phyloP scores from a whole-genome alignment of 78 protist genomes.

The Capsaspora owczarzaki region DNA sequence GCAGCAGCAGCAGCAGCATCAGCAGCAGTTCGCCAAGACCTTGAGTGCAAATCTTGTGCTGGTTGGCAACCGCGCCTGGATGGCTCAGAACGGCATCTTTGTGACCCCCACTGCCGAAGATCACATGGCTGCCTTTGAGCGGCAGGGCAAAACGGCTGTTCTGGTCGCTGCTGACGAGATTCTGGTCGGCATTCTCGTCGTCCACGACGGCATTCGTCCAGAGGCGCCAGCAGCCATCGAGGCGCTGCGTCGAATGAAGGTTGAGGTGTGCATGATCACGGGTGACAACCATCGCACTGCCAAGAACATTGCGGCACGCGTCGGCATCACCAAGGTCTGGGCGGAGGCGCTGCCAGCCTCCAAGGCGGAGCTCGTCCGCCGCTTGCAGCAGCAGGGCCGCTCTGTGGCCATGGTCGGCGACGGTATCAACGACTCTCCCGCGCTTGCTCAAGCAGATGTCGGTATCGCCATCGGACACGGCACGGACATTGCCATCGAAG shows the following conservation, averaged over 20 bases:
- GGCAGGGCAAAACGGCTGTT: constrained; percentile 36
- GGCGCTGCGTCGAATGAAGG: constrained; percentile 21
- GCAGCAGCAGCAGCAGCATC: too few relatives aligned
- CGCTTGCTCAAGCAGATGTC: constrained; percentile 55
- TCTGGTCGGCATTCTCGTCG: not conserved
- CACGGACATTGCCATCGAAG: constrained; percentile 52
- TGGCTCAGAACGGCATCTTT: not conserved
- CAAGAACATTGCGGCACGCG: constrained; percentile 20
- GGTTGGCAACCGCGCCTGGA: constrained; percentile 21
- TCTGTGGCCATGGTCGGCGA: constrained; percentile 90
- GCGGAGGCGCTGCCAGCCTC: constrained; percentile 76
- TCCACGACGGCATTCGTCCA: not conserved
- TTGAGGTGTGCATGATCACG: constrained; percentile 66
- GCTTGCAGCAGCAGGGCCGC: constrained; percentile 48
- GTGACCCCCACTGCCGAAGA: not conserved
- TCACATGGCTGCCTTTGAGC: not conserved
- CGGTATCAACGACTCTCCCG: constrained; percentile 89
- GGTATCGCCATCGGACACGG: constrained; percentile 70
- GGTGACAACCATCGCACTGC: constrained; percentile 79
- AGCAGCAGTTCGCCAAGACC: too few relatives aligned
- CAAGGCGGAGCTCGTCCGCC: constrained; percentile 59
- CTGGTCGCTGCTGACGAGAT: constrained; percentile 18
- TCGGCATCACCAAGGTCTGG: constrained; percentile 10
- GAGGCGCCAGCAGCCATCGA: constrained; percentile 11
- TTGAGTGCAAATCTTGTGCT: too few relatives aligned